Evolutionary conservation across 129 eudicot species (phyloP), one percentile per base, ranked within the genome.

Genomic region (Flaveria robusta): DNA sequence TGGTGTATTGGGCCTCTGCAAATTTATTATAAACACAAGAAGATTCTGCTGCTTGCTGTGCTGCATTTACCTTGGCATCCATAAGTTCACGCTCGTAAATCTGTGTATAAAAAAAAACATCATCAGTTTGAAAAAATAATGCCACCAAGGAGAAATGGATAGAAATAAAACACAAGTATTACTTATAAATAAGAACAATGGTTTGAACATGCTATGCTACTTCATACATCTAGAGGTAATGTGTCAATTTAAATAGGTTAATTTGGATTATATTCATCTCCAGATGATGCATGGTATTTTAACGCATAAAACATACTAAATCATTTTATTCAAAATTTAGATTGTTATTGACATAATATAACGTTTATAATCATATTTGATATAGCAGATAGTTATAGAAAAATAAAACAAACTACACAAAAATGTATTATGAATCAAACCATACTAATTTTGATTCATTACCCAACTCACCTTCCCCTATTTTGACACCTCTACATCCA

Each of bases 1-100:
- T 79, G 42, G 91, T 93, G 68, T 88, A 86, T 72, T 85, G 98
- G 42, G 84, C 96, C 79, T 93, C 98, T 75, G 83, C 89, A 77
- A 90, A 90, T 83, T 88, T 88, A 63, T 90, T 86, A 60, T 84
- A 86, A 62, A 90, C 54, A 62, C 98, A 87, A 59, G 87, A 87
- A 58, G 90, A 89, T 74, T 93, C 98, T 37, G 93, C 92, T 43
- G 87, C 76, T 81, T 90, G 92, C 77, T 90, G 88, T 60, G 87
- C 75, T 46, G 89, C 86, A 77, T 77, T 80, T 66, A 82, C 87
- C 81, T 84, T 84, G 11, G 93, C 88, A 77, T 93, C 88, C 79
- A 80, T 78, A 68, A 93, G 87, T 73, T 93, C 97, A 60, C 62
- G 84, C 81, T 88, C 96, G 34, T 83, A 87, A 18, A 81, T 75